Percentiles rank a stretch among this genome's conserved stretches.
phyloP scores from a whole-genome alignment of 495 filamentous ascomycete genomes.

The Penicillium maclennaniae region DNA sequence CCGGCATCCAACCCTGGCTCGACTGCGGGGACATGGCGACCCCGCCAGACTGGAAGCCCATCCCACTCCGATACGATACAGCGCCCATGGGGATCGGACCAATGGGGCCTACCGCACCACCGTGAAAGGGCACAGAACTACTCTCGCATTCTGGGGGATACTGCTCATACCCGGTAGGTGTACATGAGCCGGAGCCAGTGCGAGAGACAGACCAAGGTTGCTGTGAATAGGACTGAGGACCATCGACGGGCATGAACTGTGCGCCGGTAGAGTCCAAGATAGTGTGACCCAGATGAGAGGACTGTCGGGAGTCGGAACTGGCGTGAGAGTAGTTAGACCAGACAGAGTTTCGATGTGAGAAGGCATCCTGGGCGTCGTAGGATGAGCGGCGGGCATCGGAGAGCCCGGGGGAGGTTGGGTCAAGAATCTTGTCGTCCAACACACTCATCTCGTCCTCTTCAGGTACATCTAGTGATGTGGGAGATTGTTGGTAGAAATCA shows the following conservation, averaged over 20 bases:
- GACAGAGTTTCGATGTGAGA: conserved; percentile 69
- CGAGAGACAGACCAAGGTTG: conserved; percentile 42
- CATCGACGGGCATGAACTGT: conserved; percentile 57
- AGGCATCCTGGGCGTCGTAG: conserved; percentile 64
- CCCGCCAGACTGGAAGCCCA: conserved; percentile 38
- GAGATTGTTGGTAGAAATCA: conserved; percentile 60
- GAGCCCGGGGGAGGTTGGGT: conserved; percentile 65
- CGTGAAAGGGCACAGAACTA: conserved; percentile 51
- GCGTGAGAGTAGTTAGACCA: conserved; percentile 70
- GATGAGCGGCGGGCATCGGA: conserved; percentile 65
- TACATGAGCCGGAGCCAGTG: conserved; percentile 55
- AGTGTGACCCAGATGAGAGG: conserved; percentile 35
- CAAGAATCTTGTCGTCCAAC: conserved; percentile 82
- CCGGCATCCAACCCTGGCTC: conserved; percentile 60
- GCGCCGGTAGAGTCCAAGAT: conserved; percentile 39
- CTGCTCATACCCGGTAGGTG: conserved; percentile 59
- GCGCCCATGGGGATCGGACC: conserved; percentile 42
- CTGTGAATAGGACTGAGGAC: conserved; percentile 39
- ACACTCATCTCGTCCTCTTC: conserved; percentile 80
- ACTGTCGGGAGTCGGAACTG: conserved; percentile 35
- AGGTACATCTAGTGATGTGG: conserved; percentile 60
- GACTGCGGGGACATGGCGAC: conserved; percentile 60
- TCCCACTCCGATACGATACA: conserved; percentile 41
- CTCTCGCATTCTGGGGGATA: conserved; percentile 62
- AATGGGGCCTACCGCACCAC: conserved; percentile 49